phyloP scores from a whole-genome alignment of 1,284 basidiomycete genomes.

The Omphalotus olearius region DNA sequence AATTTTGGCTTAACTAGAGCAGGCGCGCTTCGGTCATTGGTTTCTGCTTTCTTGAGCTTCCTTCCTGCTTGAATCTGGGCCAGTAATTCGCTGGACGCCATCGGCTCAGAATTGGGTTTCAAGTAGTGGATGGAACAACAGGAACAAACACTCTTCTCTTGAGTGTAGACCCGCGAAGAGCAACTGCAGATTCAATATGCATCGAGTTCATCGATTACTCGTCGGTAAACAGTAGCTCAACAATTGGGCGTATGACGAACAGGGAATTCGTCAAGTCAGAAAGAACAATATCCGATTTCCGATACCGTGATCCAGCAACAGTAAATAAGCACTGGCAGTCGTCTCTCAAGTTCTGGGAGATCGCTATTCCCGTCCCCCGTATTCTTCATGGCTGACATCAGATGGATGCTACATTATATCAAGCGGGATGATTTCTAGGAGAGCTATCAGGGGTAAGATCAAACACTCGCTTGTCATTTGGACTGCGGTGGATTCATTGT shows the following conservation, averaged over 20 bases:
- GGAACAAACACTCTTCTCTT: no score
- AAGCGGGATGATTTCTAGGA: constrained; percentile 33
- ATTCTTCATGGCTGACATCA: constrained; percentile 53
- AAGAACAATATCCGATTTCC: constrained; percentile 43
- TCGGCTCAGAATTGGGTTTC: constrained; percentile 23
- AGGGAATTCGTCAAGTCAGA: constrained; percentile 41
- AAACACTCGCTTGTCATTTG: no score
- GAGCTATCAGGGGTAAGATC: constrained; percentile 24
- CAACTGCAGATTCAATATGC: constrained; percentile 44
- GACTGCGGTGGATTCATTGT: no score
- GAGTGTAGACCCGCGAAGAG: constrained; percentile 51
- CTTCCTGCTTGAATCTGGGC: constrained; percentile 79
- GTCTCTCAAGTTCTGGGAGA: constrained; percentile 55
- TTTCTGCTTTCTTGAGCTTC: constrained; percentile 75
- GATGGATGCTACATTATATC: constrained; percentile 38
- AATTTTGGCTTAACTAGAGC: constrained; percentile 48
- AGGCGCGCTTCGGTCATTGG: constrained; percentile 80
- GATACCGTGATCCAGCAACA: constrained; percentile 40
- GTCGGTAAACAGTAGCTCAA: constrained; percentile 40
- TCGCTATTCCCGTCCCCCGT: constrained; percentile 54
- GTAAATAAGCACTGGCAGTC: constrained; percentile 46
- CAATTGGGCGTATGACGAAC: constrained; percentile 57
- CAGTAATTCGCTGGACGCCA: constrained; percentile 70
- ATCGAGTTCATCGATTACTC: constrained; percentile 65
- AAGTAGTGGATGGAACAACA: no score